Evolutionary conservation across 805 yeast genomes (phyloP).

Genomic region (Metschnikowia baotianmanensis): DNA sequence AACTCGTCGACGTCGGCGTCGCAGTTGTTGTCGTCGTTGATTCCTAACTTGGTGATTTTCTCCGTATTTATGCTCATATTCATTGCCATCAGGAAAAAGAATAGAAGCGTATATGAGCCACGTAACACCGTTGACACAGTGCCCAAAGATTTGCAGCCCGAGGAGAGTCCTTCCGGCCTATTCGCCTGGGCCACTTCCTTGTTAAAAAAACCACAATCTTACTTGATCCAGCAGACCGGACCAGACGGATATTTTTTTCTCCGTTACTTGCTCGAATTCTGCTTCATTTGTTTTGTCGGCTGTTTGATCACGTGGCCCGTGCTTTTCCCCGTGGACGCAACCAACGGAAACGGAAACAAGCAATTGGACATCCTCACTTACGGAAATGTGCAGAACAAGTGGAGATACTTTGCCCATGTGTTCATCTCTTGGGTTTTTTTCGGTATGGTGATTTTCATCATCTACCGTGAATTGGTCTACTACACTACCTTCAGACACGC

Average conservation of each 20-base stretch:
- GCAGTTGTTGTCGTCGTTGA: slow-evolving; percentile 47
- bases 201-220: slow-evolving; percentile 55
- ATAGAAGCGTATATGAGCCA: slow-evolving; percentile 52
- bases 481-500: slow-evolving; percentile 73
- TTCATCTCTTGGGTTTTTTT: slow-evolving; percentile 74
- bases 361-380: slow-evolving; percentile 69
- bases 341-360: slow-evolving; percentile 51
- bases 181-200: slow-evolving; percentile 56
- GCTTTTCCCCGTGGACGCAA: slow-evolving; percentile 70
- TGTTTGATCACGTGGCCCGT: slow-evolving; percentile 63
- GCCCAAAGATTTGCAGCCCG: slow-evolving; percentile 45
- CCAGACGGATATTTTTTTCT: slow-evolving; percentile 75
- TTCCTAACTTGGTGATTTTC: slow-evolving; percentile 43
- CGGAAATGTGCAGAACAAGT: slow-evolving; percentile 59
- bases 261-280: slow-evolving; percentile 59
- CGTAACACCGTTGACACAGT: slow-evolving; percentile 45
- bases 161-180: slow-evolving; percentile 42
- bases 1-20: slow-evolving; percentile 40
- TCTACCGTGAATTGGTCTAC: slow-evolving; percentile 72
- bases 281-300: slow-evolving; percentile 49
- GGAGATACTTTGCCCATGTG: slow-evolving; percentile 70
- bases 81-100: slow-evolving; percentile 40
- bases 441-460: slow-evolving; percentile 60
- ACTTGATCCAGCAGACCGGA: slow-evolving; percentile 66
- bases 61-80: slow-evolving; percentile 41